phyloP scores from a whole-genome alignment of 306 rosid species.

The Clitoria ternatea region DNA sequence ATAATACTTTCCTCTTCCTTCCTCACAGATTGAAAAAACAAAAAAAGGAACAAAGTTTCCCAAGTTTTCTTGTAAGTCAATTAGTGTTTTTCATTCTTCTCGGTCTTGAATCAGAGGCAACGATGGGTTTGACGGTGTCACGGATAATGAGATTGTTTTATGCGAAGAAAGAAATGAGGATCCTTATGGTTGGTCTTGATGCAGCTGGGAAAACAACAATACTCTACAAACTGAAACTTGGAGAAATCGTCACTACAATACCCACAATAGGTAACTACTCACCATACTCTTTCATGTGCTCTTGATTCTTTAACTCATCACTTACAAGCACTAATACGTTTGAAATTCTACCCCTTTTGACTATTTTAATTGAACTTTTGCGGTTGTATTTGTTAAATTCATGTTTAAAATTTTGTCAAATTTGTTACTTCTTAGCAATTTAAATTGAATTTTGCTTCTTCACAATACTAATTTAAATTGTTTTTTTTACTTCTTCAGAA shows the following conservation, averaged over 20 bases:
- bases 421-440: too few relatives aligned
- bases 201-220: conserved; percentile 89
- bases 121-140: conserved; percentile 72
- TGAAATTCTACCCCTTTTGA: too few relatives aligned
- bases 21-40: neutral
- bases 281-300: neutral
- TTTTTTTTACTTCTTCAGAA: too few relatives aligned
- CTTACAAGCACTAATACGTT: neutral
- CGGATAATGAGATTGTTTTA: conserved; percentile 56
- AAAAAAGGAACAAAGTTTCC: neutral
- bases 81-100: neutral
- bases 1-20: neutral
- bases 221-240: conserved; percentile 72
- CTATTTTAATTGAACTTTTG: too few relatives aligned
- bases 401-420: too few relatives aligned
- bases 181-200: conserved; percentile 91
- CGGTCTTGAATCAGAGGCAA: conserved; percentile 17
- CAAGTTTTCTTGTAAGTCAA: neutral
- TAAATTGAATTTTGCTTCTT: too few relatives aligned
- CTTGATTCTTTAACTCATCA: neutral
- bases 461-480: too few relatives aligned
- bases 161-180: conserved; percentile 87
- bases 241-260: conserved; percentile 86
- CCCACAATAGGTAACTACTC: conserved; percentile 70
- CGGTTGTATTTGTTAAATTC: too few relatives aligned